Conservation (phyloP, 768 basidiomycete species). For the Suillus tomentosus region DNA sequence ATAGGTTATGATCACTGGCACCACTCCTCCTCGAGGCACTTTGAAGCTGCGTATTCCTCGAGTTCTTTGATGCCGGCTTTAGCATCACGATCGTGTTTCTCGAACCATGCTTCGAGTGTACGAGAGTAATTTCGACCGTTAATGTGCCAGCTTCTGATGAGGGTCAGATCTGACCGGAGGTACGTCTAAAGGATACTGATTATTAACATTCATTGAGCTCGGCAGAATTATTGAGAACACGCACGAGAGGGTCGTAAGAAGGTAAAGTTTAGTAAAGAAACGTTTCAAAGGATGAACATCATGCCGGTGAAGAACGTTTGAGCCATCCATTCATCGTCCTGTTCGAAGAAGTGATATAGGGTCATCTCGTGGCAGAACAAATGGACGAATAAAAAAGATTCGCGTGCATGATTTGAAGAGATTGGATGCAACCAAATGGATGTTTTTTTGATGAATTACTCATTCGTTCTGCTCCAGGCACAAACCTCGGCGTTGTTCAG, state of each 20-base stretch:
- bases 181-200: slow-evolving; percentile 42
- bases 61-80: slow-evolving; percentile 53
- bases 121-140: slow-evolving; percentile 64
- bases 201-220: not conserved
- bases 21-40: slow-evolving; percentile 41
- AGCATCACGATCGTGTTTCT: slow-evolving; percentile 54
- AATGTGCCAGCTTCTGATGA: slow-evolving; percentile 62
- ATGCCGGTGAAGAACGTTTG: slow-evolving; percentile 68
- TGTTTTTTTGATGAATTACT: slow-evolving; percentile 55
- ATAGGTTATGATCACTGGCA: too few relatives aligned
- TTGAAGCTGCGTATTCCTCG: slow-evolving; percentile 42
- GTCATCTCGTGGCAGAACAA: slow-evolving; percentile 66
- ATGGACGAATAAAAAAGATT: slow-evolving; percentile 65
- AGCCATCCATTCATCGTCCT: slow-evolving; percentile 75
- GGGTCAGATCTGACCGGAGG: slow-evolving; percentile 64
- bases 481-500: slow-evolving; percentile 54
- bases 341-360: slow-evolving; percentile 65
- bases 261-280: slow-evolving; percentile 33
- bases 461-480: not conserved
- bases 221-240: slow-evolving; percentile 18
- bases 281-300: not conserved
- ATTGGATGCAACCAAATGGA: slow-evolving; percentile 63
- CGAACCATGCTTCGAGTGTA: slow-evolving; percentile 68
- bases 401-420: slow-evolving; percentile 28
- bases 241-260: slow-evolving; percentile 60